Evolutionary conservation across 2,329 filamentous ascomycete genomes (phyloP).

Genomic region (Sporothrix brunneoviolacea): DNA sequence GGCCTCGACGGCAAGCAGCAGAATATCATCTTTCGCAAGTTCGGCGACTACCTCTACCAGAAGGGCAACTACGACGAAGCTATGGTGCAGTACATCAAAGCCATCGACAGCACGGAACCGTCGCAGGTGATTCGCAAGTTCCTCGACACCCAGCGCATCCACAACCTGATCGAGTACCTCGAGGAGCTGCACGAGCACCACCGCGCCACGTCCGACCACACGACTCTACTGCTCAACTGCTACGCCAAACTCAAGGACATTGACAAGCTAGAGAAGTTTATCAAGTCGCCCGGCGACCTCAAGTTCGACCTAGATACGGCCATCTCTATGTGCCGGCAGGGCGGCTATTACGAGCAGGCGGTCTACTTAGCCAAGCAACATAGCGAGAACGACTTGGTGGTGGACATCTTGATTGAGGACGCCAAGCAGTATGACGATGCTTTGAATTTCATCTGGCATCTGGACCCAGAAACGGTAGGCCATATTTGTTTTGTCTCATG

Average conservation of each 20-base stretch:
- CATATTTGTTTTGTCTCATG: no score
- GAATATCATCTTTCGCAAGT: slow-evolving; percentile 86
- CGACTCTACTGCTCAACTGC: slow-evolving; percentile 88
- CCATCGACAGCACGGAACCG: slow-evolving; percentile 92
- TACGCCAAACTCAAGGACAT: slow-evolving; percentile 98
- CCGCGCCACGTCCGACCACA: slow-evolving; percentile 90
- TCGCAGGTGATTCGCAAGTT: slow-evolving; percentile 96
- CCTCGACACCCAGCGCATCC: slow-evolving; percentile 92
- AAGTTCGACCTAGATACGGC: slow-evolving; percentile 97
- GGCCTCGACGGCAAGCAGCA: slow-evolving; percentile 75
- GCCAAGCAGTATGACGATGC: slow-evolving; percentile 86
- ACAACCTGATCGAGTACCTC: slow-evolving; percentile 93
- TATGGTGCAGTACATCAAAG: slow-evolving; percentile 97
- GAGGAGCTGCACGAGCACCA: slow-evolving; percentile 94
- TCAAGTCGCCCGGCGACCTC: slow-evolving; percentile 87
- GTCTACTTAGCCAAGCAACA: slow-evolving; percentile 93
- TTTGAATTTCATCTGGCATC: slow-evolving; percentile 81
- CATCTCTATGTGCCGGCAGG: slow-evolving; percentile 94
- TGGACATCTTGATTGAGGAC: slow-evolving; percentile 93
- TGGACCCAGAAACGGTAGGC: slow-evolving; percentile 70
- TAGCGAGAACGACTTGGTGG: slow-evolving; percentile 85
- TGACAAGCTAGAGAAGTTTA: slow-evolving; percentile 91
- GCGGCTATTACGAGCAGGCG: slow-evolving; percentile 93
- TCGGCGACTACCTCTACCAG: slow-evolving; percentile 89
- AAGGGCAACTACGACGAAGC: slow-evolving; percentile 94